Evolutionary conservation across 192 early-diverging fungal species (phyloP).

Genomic region (Linnemannia schmuckeri): DNA sequence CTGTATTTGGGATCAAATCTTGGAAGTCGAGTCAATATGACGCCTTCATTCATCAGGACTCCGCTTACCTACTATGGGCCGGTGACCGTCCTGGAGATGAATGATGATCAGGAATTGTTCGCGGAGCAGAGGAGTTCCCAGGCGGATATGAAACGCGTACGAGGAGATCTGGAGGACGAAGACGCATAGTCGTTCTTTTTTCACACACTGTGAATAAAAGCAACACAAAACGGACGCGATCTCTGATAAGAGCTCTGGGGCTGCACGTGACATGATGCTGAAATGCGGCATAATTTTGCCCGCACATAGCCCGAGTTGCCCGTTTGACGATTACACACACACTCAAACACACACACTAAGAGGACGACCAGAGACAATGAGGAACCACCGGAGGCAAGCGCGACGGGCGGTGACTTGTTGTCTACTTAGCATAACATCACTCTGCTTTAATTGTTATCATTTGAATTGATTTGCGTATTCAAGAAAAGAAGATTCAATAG

Average conservation of each 20-base stretch:
- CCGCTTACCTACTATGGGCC: constrained; percentile 15
- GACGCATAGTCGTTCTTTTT: not conserved
- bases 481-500: not conserved
- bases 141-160: not conserved
- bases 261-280: not conserved
- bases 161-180: not conserved
- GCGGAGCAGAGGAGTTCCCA: not conserved
- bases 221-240: too few species aligned
- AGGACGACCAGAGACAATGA: not conserved
- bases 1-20: constrained; percentile 18
- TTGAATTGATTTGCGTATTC: not conserved
- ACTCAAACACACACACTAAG: not conserved
- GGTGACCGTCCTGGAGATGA: not conserved
- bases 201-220: not conserved
- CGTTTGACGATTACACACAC: not conserved
- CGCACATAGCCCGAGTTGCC: not conserved
- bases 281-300: not conserved
- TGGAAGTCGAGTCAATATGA: constrained; percentile 17
- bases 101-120: not conserved
- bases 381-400: not conserved
- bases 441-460: not conserved
- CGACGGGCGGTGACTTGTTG: not conserved
- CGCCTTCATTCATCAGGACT: constrained; percentile 5
- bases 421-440: not conserved
- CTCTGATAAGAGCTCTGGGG: too few species aligned